Percentiles rank a stretch among this genome's conserved stretches.
phyloP scores from a whole-genome alignment of 139 green algal genomes.

The Auxenochlorella pyrenoidosa region DNA sequence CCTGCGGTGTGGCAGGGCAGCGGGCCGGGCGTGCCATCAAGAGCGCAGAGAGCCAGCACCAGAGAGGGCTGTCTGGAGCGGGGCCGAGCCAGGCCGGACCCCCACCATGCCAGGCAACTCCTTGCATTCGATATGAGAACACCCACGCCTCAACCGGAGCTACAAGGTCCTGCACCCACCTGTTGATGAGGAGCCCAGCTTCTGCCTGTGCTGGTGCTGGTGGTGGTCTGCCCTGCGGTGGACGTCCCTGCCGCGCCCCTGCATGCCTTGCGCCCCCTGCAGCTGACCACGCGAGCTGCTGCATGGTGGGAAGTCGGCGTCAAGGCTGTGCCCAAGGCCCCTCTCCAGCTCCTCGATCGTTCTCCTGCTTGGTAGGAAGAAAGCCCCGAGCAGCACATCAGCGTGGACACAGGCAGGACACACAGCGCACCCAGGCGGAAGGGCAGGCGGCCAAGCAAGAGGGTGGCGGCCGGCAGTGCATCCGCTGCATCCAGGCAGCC shows the following conservation, averaged over 20 bases:
- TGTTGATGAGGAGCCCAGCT: not conserved
- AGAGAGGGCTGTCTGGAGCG: not conserved
- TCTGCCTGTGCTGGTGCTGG: not conserved
- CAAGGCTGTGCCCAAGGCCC: not conserved
- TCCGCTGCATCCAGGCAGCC: not conserved
- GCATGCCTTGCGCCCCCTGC: not conserved
- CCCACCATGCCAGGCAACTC: not conserved
- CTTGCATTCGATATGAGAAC: not conserved
- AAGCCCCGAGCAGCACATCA: too few species aligned
- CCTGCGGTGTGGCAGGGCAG: not conserved
- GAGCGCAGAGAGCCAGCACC: not conserved
- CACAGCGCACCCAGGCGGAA: too few species aligned
- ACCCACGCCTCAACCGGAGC: not conserved
- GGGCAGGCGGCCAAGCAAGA: not conserved
- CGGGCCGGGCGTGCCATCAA: not conserved
- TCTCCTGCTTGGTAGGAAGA: not conserved
- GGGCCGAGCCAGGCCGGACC: not conserved
- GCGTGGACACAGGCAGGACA: too few species aligned
- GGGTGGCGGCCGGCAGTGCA: not conserved
- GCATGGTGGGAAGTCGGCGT: not conserved
- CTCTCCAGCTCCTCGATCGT: not conserved
- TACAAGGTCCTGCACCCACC: too few species aligned
- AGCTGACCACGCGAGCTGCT: not conserved
- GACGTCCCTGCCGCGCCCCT: not conserved
- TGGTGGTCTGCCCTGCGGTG: not conserved